phyloP scores from a whole-genome alignment of 2,329 filamentous ascomycete genomes.

The Teratosphaeria nubilosa region DNA sequence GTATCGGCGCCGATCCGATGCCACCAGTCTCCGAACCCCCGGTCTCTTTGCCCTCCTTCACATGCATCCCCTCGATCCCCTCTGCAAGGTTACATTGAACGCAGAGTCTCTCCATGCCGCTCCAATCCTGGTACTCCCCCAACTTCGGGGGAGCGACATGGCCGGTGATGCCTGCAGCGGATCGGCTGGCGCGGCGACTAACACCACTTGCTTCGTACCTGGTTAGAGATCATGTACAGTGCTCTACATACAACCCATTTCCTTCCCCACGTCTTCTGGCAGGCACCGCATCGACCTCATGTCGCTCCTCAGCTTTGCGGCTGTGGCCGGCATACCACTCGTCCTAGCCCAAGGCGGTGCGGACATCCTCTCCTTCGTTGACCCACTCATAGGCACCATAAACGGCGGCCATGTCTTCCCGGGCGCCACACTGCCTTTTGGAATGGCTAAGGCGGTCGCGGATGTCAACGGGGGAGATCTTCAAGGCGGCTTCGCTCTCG shows the following conservation, averaged over 20 bases:
- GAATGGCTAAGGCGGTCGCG: conserved; percentile 39
- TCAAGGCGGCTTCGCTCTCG: conserved; percentile 47
- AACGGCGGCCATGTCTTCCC: conserved; percentile 38
- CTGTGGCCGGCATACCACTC: background rate
- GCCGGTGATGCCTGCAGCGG: background rate
- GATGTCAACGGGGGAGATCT: conserved; percentile 36
- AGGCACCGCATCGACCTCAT: background rate
- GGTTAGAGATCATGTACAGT: background rate
- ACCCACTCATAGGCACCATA: conserved; percentile 35
- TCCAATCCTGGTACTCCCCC: background rate
- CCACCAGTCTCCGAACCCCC: too few species aligned
- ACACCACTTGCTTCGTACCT: background rate
- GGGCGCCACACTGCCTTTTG: conserved; percentile 37
- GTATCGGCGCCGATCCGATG: background rate
- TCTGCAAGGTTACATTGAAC: conserved; percentile 4
- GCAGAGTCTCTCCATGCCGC: background rate
- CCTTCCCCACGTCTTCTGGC: background rate
- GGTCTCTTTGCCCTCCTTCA: too few species aligned
- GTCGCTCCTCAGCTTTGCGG: background rate
- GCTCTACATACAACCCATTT: background rate
- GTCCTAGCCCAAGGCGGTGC: conserved; percentile 3
- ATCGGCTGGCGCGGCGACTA: too few species aligned
- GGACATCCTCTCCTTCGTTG: conserved; percentile 21
- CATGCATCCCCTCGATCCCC: conserved; percentile 2
- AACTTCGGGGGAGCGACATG: background rate